Percentiles rank a stretch among this genome's conserved stretches.
phyloP scores from a whole-genome alignment of 2,329 filamentous ascomycete species.

The Ascochyta lentis region DNA sequence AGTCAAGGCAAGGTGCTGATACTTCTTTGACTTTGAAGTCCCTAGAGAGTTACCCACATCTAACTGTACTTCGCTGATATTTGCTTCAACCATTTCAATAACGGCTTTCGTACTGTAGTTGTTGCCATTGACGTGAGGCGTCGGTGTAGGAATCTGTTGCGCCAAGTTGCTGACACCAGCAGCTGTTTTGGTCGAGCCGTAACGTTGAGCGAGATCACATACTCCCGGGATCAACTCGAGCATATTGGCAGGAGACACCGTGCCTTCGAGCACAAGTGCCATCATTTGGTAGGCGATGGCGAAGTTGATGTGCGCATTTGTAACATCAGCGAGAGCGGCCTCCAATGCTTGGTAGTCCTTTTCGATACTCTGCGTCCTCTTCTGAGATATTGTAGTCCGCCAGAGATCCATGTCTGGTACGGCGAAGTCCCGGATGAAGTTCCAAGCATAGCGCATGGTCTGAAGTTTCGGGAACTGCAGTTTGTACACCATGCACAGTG shows the following conservation, averaged over 20 bases:
- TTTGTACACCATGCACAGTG: conserved; percentile 61
- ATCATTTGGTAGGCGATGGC: conserved; percentile 32
- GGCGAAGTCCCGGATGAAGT: conserved; percentile 33
- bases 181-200: conserved; percentile 64
- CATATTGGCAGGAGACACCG: conserved; percentile 26
- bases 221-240: conserved; percentile 28
- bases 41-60: not conserved
- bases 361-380: conserved; percentile 67
- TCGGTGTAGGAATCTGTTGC: conserved; percentile 52
- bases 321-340: not conserved
- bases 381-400: conserved; percentile 45
- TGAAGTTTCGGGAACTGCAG: conserved; percentile 29
- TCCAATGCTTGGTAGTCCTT: conserved; percentile 48
- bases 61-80: conserved; percentile 9
- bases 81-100: conserved; percentile 13
- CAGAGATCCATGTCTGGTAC: conserved; percentile 24
- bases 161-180: conserved; percentile 73
- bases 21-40: conserved; percentile 49
- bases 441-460: conserved; percentile 44
- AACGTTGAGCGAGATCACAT: conserved; percentile 41
- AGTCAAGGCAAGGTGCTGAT: conserved; percentile 54
- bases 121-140: conserved; percentile 19
- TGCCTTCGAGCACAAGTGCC: conserved; percentile 36
- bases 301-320: conserved; percentile 9
- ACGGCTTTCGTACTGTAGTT: conserved; percentile 16